phyloP scores from a whole-genome alignment of 768 basidiomycete genomes.

The Boletus fagicola region DNA sequence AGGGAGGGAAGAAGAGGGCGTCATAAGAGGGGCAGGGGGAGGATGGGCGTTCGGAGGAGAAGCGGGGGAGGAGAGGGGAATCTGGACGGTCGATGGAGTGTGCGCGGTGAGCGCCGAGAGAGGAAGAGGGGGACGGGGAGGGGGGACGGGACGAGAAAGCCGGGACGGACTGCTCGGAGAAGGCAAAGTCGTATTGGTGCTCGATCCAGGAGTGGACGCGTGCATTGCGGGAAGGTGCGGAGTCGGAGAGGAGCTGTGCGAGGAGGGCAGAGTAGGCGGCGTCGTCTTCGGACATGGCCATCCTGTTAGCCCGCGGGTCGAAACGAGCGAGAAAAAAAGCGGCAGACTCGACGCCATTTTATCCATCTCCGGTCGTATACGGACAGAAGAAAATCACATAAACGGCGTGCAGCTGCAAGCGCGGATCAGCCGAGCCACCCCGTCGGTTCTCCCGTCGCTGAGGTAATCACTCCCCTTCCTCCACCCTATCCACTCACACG shows the following conservation, averaged over 20 bases:
- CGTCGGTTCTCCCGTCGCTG: constrained; percentile 11
- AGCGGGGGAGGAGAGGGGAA: constrained; percentile 31
- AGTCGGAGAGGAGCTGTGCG: constrained; percentile 27
- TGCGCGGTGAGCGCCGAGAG: constrained; percentile 28
- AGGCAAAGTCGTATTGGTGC: constrained; percentile 36
- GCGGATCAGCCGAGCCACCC: constrained; percentile 20
- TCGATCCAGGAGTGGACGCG: constrained; percentile 36
- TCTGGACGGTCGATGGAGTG: constrained; percentile 28
- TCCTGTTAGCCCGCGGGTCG: constrained; percentile 14
- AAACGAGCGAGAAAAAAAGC: not conserved
- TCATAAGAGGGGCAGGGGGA: constrained; percentile 35
- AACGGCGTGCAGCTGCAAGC: constrained; percentile 9
- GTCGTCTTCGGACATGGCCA: constrained; percentile 35
- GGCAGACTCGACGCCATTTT: constrained; percentile 18
- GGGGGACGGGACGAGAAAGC: constrained; percentile 15
- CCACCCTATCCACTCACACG: not conserved
- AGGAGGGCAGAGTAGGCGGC: constrained; percentile 30
- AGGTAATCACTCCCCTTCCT: constrained; percentile 13
- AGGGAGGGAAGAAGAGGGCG: constrained; percentile 34
- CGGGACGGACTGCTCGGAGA: constrained; percentile 21
- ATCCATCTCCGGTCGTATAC: constrained; percentile 13
- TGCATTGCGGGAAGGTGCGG: constrained; percentile 24
- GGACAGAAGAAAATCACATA: constrained; percentile 18
- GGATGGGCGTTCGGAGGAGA: constrained; percentile 22
- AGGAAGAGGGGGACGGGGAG: constrained; percentile 33